Base-by-base conservation (phyloP, 2,329 filamentous ascomycete species). In the Ramularia endophylla region DNA sequence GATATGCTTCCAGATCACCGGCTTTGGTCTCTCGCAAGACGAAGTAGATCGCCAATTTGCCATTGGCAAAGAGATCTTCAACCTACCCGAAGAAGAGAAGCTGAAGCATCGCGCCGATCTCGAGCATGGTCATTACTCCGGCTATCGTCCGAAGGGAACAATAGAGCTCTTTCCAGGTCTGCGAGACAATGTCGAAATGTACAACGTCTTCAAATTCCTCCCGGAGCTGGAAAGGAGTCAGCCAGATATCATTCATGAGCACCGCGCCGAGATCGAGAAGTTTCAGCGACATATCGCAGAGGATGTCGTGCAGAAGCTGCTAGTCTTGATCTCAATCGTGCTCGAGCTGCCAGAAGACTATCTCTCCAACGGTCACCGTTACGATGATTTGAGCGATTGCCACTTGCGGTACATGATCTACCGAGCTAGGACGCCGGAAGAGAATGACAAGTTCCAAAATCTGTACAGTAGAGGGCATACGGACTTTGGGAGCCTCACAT, bases 21-120 rank as follows among this genome's bases (percentile, higher is more conserved):
- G 81, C 60, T 81, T 76, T 46, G 77, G 77, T 22, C 66, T 82
- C n/a, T 64, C 62, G 1, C 75, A 81, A 55, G 75, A 79, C 34
- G 66, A 78, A 54, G 69, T 82, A 2, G 72, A 81, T 48, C 65
- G 67, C 5, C 78, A 82, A 48, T 82, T 81, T 47, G 75, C 77
- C 9, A 69, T 82, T 2, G 78, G 72, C 1, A 75, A 76, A 43
- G 66, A 74, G 27, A 71, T 82, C 47, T 81, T 80, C 52, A 57
- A 70, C 4, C 63, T 81, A 0, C 67, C 77, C 0, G 64, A 69
- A 0, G 71, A 77, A 8, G 77, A 82, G 53, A 82, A 81, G 52
- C 66, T 75, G 38, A 75, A 75, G 48, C 78, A 74, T 47, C 69
- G 65, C 30, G 53, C 52, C 18, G 51, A 58, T 12, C 51, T 59